Evolutionary conservation across 2,329 filamentous ascomycete species (phyloP), one percentile per base, ranked within the genome.

Genomic region (Torrubiellomyces zombiae): DNA sequence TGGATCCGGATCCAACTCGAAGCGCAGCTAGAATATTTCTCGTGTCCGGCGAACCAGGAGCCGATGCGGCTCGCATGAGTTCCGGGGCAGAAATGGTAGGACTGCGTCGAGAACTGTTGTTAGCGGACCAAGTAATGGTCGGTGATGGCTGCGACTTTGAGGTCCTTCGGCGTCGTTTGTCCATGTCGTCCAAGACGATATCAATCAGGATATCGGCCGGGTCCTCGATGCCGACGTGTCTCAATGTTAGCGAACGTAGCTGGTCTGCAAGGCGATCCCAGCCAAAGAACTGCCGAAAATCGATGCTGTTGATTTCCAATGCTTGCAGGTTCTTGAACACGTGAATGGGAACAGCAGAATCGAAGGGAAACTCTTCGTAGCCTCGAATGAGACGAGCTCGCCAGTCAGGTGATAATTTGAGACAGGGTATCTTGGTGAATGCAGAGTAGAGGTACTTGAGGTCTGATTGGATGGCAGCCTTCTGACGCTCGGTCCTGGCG

Each of bases 351-450:
- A 98, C 89, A 12, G 89, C 89, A 14, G 82, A 93, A 51, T 98
- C 89, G 50, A 95, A 94, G 3, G 89, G 89, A 38, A 95, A 98
- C 51, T 94, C 86, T 51, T 98, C 89, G 45, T 89, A 95, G 15
- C 86, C 86, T 37, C 75, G 69, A 38, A 98, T 94, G 32, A 94
- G 60, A 26, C 78, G 75, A 24, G 86, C 85, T 37, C 82, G 79
- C 59, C 83, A 85, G 50, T 98, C 89, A n/a, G 85, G 85, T 15
- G 85, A 75, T 28, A 98, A 61, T 35, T 77, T 74, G 34, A 98
- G 60, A 44, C 81, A 93, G 0, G 89, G 89, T 21, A 98, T 92
- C 56, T 95, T 98, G 43, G 89, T 98, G 47, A 95, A 98, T 29
- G 89, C 82, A 20, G 89, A 95, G 56, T 94, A 98, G 17, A 98